Percentiles rank a stretch among this genome's conserved stretches.
Conservation (phyloP, 225 moss, liverwort and hornwort genomes). For the Lunularia cruciata region DNA sequence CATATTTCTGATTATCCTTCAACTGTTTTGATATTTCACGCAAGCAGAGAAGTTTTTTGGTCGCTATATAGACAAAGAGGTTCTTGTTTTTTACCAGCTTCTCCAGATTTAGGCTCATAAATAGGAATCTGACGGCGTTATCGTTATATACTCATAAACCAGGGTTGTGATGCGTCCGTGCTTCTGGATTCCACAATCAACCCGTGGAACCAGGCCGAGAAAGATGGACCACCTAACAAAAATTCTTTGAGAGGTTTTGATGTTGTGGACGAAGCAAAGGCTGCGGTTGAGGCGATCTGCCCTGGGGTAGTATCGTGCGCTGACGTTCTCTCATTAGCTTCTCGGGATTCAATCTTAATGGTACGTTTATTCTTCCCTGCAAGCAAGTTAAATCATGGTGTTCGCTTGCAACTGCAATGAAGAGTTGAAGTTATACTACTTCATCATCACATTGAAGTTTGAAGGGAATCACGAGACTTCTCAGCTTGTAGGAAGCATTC, state of each 20-base stretch:
- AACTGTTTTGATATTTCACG: no score
- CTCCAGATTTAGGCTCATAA: no score
- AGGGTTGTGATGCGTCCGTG: conserved; percentile 93
- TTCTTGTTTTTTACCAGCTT: no score
- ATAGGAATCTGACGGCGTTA: no score
- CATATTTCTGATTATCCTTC: no score
- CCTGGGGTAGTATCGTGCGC: conserved; percentile 82
- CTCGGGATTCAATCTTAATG: conserved; percentile 55
- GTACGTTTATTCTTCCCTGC: conserved; percentile 27
- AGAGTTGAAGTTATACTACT: no score
- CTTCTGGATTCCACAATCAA: conserved; percentile 55
- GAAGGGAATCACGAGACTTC: background rate
- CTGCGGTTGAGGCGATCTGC: conserved; percentile 60
- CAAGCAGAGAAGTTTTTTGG: no score
- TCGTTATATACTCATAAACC: background rate
- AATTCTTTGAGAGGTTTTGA: conserved; percentile 66
- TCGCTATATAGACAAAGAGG: no score
- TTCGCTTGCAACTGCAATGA: background rate
- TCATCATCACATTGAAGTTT: background rate
- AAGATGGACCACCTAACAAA: conserved; percentile 62
- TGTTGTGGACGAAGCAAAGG: conserved; percentile 67
- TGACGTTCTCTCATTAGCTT: conserved; percentile 68
- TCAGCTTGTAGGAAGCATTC: no score
- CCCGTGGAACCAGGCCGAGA: conserved; percentile 61
- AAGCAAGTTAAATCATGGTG: background rate